phyloP scores from a whole-genome alignment of 257 asterid species.

The Jacaranda copaia region DNA sequence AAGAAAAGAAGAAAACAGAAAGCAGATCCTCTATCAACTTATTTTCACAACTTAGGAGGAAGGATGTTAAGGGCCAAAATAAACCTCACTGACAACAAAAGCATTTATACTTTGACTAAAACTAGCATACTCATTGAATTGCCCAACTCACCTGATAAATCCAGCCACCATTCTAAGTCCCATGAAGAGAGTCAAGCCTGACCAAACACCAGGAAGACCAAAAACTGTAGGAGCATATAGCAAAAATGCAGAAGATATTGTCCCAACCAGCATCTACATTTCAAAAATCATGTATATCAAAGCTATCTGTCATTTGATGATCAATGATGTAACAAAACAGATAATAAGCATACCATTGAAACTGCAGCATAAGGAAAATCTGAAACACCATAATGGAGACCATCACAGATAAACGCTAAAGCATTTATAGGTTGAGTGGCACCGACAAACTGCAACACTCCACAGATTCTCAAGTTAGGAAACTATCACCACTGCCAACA shows the following conservation, averaged over 20 bases:
- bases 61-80: no score
- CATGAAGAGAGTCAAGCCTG: slow-evolving; percentile 88
- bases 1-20: no score
- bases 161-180: slow-evolving; percentile 83
- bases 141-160: slow-evolving; percentile 65
- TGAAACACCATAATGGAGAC: slow-evolving; percentile 90
- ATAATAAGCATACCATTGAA: slow-evolving; percentile 69
- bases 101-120: not conserved
- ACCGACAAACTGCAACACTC: slow-evolving; percentile 78
- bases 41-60: no score
- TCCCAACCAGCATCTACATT: slow-evolving; percentile 82
- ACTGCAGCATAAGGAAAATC: slow-evolving; percentile 85
- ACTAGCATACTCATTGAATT: not conserved
- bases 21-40: no score
- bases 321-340: slow-evolving; percentile 7
- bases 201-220: slow-evolving; percentile 96
- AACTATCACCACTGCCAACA: not conserved
- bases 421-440: slow-evolving; percentile 91
- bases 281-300: slow-evolving; percentile 31
- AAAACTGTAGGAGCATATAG: slow-evolving; percentile 64
- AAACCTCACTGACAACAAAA: no score
- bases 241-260: slow-evolving; percentile 74
- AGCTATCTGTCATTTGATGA: slow-evolving; percentile 5
- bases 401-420: slow-evolving; percentile 82
- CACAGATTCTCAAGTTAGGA: slow-evolving; percentile 32